Evolutionary conservation across 108 stramenopile genomes (phyloP), one percentile per base, ranked within the genome.

Genomic region (Pseudonitzschia delicatissima): DNA sequence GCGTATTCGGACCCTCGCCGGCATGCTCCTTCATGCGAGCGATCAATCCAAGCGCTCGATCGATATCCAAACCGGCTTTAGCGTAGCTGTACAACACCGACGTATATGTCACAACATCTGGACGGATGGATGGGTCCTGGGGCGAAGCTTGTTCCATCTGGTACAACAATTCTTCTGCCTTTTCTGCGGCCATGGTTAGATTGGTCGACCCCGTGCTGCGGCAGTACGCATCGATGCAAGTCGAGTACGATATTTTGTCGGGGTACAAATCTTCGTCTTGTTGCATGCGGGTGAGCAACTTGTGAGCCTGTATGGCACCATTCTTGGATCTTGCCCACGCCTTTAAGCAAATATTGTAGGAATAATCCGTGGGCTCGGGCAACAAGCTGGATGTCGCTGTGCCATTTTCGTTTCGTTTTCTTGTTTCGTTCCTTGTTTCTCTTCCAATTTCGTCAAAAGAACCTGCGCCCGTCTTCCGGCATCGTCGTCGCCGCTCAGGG

Each of bases 221-320:
- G n/a, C 70, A 69, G 42, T 52, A 77, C 13, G 87, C 87, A 57
- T 80, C 45, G 55, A 87, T 87, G 70, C 82, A 83, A 11, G 82
- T 78, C 0, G 83, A 80, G 37, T 73, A 85, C 20, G 82, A 74
- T 57, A 87, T 64, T 21, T 79, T 76, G 35, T 87, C 83, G 8
- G 86, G 86, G 7, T 55, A 44, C 35, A 83, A 48, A 7, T 72
- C 73, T 31, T 57, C 18, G 13, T 69, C 62, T 17, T 68, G 57
- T 42, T 80, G 65, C 85, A 89, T 86, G 51, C 44, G 59, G 12
- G 72, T 61, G 35, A 89, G 71, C 29, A 89, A 36, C 29, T 33
- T 47, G 36, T 89, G 83, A 3, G 80, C 82, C 5, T 82, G 33
- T 23, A 40, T 52, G 13, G 80, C 84, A 45, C 81, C 66, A 26